Conservation (phyloP, 2,329 filamentous ascomycete genomes). For the Epichloe elymi region DNA sequence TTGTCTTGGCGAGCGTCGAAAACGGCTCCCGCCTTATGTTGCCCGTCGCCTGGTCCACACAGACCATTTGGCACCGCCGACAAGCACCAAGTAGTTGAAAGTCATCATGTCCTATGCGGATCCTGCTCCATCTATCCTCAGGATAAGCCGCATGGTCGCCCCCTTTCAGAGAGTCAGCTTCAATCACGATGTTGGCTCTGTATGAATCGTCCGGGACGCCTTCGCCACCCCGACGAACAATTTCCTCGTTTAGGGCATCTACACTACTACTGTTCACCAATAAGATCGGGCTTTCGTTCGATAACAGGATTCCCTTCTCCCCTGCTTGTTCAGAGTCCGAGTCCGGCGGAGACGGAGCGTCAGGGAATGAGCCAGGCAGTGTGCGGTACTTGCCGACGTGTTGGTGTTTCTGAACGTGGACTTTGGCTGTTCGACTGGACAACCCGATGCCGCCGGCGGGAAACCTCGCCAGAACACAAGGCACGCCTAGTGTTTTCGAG, state of each 20-base stretch:
- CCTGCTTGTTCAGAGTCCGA: conserved; percentile 36
- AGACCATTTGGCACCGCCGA: conserved; percentile 90
- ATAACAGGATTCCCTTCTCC: conserved; percentile 53
- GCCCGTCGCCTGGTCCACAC: conserved; percentile 74
- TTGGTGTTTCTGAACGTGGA: conserved; percentile 50
- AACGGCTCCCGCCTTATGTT: conserved; percentile 75
- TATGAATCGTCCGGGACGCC: conserved; percentile 63
- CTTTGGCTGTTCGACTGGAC: conserved; percentile 57
- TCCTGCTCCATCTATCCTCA: conserved; percentile 64
- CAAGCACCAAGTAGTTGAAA: conserved; percentile 73
- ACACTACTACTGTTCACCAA: conserved; percentile 72
- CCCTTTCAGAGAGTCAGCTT: conserved; percentile 19
- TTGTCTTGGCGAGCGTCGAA: conserved; percentile 73
- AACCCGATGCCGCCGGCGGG: conserved; percentile 46
- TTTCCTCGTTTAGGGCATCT: conserved; percentile 60
- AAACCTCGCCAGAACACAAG: conserved; percentile 75
- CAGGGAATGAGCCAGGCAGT: conserved; percentile 42
- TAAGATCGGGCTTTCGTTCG: conserved; percentile 90
- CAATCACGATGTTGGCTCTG: conserved; percentile 73
- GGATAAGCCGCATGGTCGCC: conserved; percentile 47
- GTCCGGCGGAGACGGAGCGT: conserved; percentile 40
- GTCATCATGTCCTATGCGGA: conserved; percentile 50
- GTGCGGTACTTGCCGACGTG: conserved; percentile 10
- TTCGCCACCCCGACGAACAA: conserved; percentile 48
- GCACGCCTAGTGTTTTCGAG: conserved; percentile 57